Conservation (phyloP, 2,329 filamentous ascomycete genomes). For the Pyrenophora graminea region DNA sequence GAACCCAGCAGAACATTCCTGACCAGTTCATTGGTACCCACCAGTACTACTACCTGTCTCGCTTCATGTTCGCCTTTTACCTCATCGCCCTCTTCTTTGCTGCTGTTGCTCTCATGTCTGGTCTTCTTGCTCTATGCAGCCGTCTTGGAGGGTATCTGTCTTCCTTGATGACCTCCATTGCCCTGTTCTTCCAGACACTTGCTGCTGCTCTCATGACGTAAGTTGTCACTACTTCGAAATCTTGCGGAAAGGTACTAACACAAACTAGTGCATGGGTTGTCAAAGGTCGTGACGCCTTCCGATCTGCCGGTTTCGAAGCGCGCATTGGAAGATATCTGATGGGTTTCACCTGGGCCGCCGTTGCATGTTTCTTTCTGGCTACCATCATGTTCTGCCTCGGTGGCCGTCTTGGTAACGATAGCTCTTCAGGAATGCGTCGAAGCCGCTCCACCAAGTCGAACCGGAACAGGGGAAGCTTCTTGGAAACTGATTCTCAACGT, state of each 20-base stretch:
- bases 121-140: slow-evolving; percentile 71
- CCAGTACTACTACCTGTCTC: slow-evolving; percentile 81
- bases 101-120: slow-evolving; percentile 67
- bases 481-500: slow-evolving; percentile 58
- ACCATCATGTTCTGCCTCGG: slow-evolving; percentile 70
- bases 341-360: slow-evolving; percentile 76
- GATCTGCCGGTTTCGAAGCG: slow-evolving; percentile 59
- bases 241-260: slow-evolving; percentile 10
- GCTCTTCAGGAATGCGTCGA: slow-evolving; percentile 44
- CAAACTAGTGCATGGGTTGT: slow-evolving; percentile 66
- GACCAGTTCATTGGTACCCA: slow-evolving; percentile 58
- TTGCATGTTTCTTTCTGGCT: slow-evolving; percentile 68
- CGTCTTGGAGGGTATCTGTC: slow-evolving; percentile 72
- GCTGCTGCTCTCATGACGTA: slow-evolving; percentile 77
- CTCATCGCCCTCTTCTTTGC: slow-evolving; percentile 83
- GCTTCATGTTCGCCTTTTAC: slow-evolving; percentile 92
- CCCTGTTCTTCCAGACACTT: slow-evolving; percentile 71
- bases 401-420: slow-evolving; percentile 56
- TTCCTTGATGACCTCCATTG: slow-evolving; percentile 60
- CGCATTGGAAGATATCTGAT: slow-evolving; percentile 70
- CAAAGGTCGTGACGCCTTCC: slow-evolving; percentile 70
- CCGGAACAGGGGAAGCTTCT: slow-evolving; percentile 55
- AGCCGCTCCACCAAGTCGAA: slow-evolving; percentile 55
- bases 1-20: slow-evolving; percentile 59
- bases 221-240: slow-evolving; percentile 40